Evolutionary conservation across 2,329 filamentous ascomycete genomes (phyloP), one percentile per base, ranked within the genome.

Genomic region (Fusarium sp.): DNA sequence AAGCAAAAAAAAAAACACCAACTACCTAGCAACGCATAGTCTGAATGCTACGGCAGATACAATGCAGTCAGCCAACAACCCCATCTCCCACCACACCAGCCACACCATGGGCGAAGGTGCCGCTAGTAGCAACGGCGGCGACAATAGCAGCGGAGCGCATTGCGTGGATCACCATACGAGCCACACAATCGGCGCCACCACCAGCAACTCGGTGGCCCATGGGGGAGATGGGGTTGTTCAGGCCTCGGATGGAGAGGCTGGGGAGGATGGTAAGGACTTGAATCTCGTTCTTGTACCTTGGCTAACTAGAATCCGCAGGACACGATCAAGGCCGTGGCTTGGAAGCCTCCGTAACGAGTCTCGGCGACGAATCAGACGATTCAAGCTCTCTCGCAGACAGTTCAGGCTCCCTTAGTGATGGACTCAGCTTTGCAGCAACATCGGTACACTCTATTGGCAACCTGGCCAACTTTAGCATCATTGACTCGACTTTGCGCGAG

Each of bases 21-120:
- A 19, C 19, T 19, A 19, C 19, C 19, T 19, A 19, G 19, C 35
- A 38, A 9, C 19, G 12, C 24, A 26, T 8, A 26, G 38, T n/a
- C 41, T 60, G 45, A 56, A 65, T 65, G 58, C 61, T 62, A 53
- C 40, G 50, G 45, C 53, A 60, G 52, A 53, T 34, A 67, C 53
- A 44, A 69, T 69, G 66, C 55, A 51, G 46, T 49, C 66, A 24
- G 56, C 65, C 54, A 64, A 64, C 58, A 68, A 68, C 60, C 67
- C 67, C 40, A 68, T 70, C 59, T 59, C 65, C 28, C 67, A 70
- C 57, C 67, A 70, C 55, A 70, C 67, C 53, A 70, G 67, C 67
- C 67, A 70, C 60, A 70, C 67, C 56, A 70, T 70, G 67, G 67
- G 67, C 49, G 50, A 69, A 46, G 67, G 67, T 51, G 67, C 67